Conservation (phyloP, 179 eudicot species). For the Beta lomatogona region DNA sequence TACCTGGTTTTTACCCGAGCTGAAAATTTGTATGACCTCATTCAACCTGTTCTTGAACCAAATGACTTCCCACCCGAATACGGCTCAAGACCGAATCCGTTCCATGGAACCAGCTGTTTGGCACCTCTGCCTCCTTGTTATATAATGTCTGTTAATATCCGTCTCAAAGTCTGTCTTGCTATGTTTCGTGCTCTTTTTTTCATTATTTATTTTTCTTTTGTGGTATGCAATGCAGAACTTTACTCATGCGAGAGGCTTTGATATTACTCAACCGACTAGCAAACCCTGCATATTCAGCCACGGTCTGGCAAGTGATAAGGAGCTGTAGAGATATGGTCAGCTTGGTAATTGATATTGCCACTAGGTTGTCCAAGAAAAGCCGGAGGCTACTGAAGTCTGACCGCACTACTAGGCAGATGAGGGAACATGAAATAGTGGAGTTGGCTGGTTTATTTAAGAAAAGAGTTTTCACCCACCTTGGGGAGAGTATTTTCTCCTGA, state of each 20-base stretch:
- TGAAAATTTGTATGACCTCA: no score
- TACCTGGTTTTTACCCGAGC: no score
- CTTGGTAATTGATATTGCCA: constrained; percentile 66
- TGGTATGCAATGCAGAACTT: constrained; percentile 50
- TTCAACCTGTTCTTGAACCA: no score
- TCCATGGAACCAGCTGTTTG: no score
- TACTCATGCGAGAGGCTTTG: constrained; percentile 80
- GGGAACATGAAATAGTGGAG: constrained; percentile 41
- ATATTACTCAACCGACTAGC: constrained; percentile 78
- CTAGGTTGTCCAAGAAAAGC: constrained; percentile 54
- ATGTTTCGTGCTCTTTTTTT: neutral
- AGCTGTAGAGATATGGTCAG: constrained; percentile 56
- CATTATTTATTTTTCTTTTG: neutral
- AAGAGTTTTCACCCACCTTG: constrained; percentile 35
- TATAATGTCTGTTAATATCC: neutral
- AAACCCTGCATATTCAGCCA: constrained; percentile 58
- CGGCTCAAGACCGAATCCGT: no score
- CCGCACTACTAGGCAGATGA: constrained; percentile 41
- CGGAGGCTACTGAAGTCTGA: constrained; percentile 49
- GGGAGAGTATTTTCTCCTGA: constrained; percentile 27
- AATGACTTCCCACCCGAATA: no score
- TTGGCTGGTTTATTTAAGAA: constrained; percentile 40
- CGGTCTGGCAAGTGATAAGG: constrained; percentile 59
- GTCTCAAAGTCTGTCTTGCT: neutral
- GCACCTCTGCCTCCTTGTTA: no score